Evolutionary conservation across 2,329 filamentous ascomycete genomes (phyloP), one percentile per base, ranked within the genome.

Genomic region (Lasiodiplodia theobromae): DNA sequence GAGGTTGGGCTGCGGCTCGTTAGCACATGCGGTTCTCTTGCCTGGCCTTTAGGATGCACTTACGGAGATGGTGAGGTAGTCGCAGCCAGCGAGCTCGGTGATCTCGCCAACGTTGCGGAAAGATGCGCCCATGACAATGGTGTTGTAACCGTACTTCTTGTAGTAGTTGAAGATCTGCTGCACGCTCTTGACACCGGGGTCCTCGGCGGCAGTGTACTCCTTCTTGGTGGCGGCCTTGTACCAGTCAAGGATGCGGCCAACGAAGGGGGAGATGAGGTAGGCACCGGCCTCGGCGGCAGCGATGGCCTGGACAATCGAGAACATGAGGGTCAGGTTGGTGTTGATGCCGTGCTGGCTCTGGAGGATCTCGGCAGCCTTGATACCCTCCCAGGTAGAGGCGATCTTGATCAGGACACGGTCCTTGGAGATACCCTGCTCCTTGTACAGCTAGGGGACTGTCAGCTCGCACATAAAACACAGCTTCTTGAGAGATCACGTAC

Each of bases 141-240:
- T 99, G 78, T 97, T 97, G 91, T 99, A 97, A 82, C 92, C 93
- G 83, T 86, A 93, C 89, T 98, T 98, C 93, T 99, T 99, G 92
- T 99, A 99, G 92, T 99, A 99, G 89, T 99, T 96, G 90, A 91
- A 99, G 86, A 99, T 99, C 83, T 78, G 80, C 88, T 95, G 88
- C 79, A 99, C 96, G 74, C 92, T 95, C 86, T 93, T 88, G 83
- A 99, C 96, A 87, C 96, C 96, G 69, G 96, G 96, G 87, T 99
- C 96, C 82, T 97, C 92, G 83, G 92, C 86, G 82, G 93, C 88
- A 81, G 86, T 78, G 90, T 94, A 99, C 74, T 96, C 92, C 89
- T 96, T 94, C 91, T 97, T 97, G 82, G 90, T 92, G 76, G 90
- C 86, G 70, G 93, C 93, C 93, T 99, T 99, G 92, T 91, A 97